Conservation (phyloP, 345 rosid genomes). For the Kandelia obovata region DNA sequence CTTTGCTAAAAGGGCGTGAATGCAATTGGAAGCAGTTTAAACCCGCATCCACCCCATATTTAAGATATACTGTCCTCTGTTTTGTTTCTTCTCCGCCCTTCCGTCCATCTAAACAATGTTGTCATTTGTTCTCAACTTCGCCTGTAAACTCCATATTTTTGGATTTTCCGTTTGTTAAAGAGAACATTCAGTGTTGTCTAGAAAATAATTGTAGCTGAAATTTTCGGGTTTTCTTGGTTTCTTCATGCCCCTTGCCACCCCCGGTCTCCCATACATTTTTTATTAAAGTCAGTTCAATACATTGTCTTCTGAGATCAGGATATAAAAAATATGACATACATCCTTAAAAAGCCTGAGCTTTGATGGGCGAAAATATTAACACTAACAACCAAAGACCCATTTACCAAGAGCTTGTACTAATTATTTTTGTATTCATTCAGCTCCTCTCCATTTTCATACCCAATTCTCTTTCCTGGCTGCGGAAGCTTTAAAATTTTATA, state of each 20-base stretch:
- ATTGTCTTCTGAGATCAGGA: no score
- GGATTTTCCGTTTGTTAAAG: not conserved
- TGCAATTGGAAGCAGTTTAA: not conserved
- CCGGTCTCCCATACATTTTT: no score
- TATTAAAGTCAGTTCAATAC: no score
- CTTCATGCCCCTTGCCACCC: not conserved
- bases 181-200: slow-evolving; percentile 7
- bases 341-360: no score
- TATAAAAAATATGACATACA: no score
- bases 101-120: slow-evolving; percentile 2
- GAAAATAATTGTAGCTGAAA: slow-evolving; percentile 21
- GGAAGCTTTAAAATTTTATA: no score
- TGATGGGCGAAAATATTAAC: no score
- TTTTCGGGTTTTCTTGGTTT: not conserved
- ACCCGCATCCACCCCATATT: slow-evolving; percentile 1
- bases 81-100: not conserved
- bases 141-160: slow-evolving; percentile 1
- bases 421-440: no score
- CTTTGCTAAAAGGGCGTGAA: slow-evolving; percentile 73
- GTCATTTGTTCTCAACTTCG: slow-evolving; percentile 4
- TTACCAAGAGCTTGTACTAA: no score
- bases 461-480: no score
- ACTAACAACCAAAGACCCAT: no score
- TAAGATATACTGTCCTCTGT: not conserved
- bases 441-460: no score